Evolutionary conservation across 2,329 filamentous ascomycete species (phyloP).

Genomic region (Fusarium secorum): DNA sequence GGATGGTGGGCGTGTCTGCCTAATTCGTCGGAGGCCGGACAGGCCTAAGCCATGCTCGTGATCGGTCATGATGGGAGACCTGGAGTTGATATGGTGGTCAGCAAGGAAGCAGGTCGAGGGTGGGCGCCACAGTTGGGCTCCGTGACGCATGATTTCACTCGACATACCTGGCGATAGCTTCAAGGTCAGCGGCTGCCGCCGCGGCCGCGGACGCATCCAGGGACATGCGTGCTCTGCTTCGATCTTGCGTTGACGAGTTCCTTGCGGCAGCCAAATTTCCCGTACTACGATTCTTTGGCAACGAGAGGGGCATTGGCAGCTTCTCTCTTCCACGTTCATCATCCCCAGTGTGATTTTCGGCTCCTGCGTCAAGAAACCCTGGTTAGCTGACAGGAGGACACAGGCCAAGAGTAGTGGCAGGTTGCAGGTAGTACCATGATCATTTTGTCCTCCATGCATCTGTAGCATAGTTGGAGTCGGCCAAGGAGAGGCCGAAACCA

Average conservation of each 20-base stretch:
- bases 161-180: slow-evolving; percentile 75
- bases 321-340: slow-evolving; percentile 55
- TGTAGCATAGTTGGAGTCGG: slow-evolving; percentile 53
- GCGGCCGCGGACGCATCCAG: slow-evolving; percentile 76
- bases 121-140: slow-evolving; percentile 22
- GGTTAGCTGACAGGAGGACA: slow-evolving; percentile 35
- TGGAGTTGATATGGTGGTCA: slow-evolving; percentile 52
- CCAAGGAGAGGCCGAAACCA: slow-evolving; percentile 33
- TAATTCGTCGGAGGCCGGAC: slow-evolving; percentile 90
- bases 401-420: slow-evolving; percentile 6
- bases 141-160: slow-evolving; percentile 32
- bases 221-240: slow-evolving; percentile 74
- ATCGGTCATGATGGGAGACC: slow-evolving; percentile 82
- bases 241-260: slow-evolving; percentile 58
- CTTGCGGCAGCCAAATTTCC: slow-evolving; percentile 62
- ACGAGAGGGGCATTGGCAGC: slow-evolving; percentile 56
- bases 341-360: slow-evolving; percentile 46
- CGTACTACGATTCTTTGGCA: slow-evolving; percentile 73
- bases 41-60: slow-evolving; percentile 87
- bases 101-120: slow-evolving; percentile 26
- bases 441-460: slow-evolving; percentile 53
- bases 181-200: slow-evolving; percentile 66
- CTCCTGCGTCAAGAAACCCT: slow-evolving; percentile 38
- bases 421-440: slow-evolving; percentile 48
- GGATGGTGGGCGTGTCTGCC: slow-evolving; percentile 76